phyloP scores from a whole-genome alignment of 2,329 filamentous ascomycete genomes.

The Trichoderma sp. region DNA sequence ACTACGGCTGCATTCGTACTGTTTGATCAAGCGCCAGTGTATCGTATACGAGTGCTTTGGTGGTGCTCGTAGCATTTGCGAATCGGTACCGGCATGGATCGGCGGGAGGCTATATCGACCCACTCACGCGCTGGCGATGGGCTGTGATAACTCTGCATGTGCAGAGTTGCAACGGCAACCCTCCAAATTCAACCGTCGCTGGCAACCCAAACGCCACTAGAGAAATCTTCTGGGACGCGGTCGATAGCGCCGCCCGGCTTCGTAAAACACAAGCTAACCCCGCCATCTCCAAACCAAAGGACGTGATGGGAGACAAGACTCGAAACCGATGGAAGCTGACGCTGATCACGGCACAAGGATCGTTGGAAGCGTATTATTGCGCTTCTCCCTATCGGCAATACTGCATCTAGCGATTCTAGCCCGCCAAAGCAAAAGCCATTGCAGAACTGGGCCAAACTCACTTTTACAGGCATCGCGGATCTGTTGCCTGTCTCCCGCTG shows the following conservation, averaged over 20 bases:
- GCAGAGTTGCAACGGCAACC: slow-evolving; percentile 15
- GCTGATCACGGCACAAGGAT: neutral
- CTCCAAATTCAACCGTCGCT: neutral
- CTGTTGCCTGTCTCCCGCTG: slow-evolving; percentile 5
- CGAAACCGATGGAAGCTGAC: neutral
- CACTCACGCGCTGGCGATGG: slow-evolving; percentile 10
- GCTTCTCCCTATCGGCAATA: neutral
- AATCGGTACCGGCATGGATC: slow-evolving; percentile 15
- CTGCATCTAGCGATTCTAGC: neutral
- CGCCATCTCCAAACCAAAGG: neutral
- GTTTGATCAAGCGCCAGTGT: neutral
- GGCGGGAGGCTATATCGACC: slow-evolving; percentile 17
- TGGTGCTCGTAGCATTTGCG: neutral
- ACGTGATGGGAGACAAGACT: neutral
- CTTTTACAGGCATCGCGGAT: neutral
- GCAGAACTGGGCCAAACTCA: neutral
- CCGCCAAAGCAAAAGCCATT: neutral
- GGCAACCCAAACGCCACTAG: slow-evolving; percentile 14
- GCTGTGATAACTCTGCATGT: slow-evolving; percentile 15
- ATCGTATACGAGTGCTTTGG: neutral
- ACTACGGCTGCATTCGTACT: neutral
- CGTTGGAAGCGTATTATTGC: neutral
- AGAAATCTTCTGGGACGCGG: neutral
- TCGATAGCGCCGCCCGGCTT: neutral
- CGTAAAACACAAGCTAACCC: neutral